A percentile compares a stretch with the other conserved stretches of the same genome.
Evolutionary conservation across 257 asterid species (phyloP).

Genomic region (Plantago elongata): DNA sequence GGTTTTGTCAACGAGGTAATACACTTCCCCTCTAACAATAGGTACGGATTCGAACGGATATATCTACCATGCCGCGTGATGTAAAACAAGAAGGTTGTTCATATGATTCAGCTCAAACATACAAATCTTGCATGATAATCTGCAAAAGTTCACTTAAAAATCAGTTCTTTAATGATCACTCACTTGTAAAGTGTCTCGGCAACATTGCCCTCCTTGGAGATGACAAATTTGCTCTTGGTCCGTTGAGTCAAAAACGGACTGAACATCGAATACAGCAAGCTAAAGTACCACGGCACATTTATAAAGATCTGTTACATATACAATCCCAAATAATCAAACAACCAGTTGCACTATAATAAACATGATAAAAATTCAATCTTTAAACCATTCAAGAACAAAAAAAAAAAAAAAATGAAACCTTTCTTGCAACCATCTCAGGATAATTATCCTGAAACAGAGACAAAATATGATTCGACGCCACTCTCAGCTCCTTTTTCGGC

Average conservation of each 20-base stretch:
- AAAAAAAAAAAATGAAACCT: conserved; percentile 33
- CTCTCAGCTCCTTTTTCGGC: conserved; percentile 86
- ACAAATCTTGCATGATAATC: too few relatives aligned
- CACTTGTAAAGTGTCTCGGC: conserved; percentile 90
- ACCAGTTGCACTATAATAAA: too few relatives aligned
- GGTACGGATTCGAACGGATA: too few relatives aligned
- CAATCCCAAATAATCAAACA: too few relatives aligned
- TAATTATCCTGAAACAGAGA: conserved; percentile 88
- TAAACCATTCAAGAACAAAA: not conserved
- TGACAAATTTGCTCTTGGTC: conserved; percentile 90
- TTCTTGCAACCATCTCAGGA: conserved; percentile 91
- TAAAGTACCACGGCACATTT: conserved; percentile 96
- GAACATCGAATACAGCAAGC: conserved; percentile 82
- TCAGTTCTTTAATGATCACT: conserved; percentile 3
- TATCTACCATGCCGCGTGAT: too few relatives aligned
- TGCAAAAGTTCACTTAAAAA: too few relatives aligned
- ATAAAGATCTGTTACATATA: conserved; percentile 51
- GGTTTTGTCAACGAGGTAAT: too few relatives aligned
- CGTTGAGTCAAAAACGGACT: conserved; percentile 92
- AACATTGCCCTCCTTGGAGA: conserved; percentile 85
- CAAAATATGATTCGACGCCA: conserved; percentile 72
- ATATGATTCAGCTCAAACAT: too few relatives aligned
- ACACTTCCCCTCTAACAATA: too few relatives aligned
- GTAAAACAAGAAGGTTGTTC: too few relatives aligned
- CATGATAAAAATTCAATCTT: not conserved